Evolutionary conservation across 371 early-diverging fungal genomes (phyloP), one percentile per base, ranked within the genome.

Genomic region (Apophysomyces variabilis): DNA sequence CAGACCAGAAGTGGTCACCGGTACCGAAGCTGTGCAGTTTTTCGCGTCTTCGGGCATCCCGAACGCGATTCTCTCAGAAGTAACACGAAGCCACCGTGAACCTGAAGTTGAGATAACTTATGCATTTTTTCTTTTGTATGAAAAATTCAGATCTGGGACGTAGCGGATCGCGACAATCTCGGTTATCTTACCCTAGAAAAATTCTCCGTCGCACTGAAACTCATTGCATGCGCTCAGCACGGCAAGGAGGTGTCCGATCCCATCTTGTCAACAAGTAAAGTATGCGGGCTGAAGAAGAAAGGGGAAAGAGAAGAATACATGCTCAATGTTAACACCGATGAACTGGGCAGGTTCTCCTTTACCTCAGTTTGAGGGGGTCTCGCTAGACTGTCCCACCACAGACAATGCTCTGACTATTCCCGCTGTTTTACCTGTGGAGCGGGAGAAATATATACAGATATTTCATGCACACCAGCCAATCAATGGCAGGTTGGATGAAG

Each of bases 11-110:
- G 64, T 79, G 36, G 76, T 96, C 14, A 80, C 80, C 14, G 91
- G 94, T 11, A 70, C 82, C 18, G 83, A 85, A 60, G 93, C 94
- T 14, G 93, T 92, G 11, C 85, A 87, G 7, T 93, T 95, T 70
- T 86, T 95, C 74, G 84, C 84, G 57, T 91, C 89, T 70, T 92
- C 93, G 7, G 82, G 85, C 14, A 78, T 96, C 0, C 76, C 91
- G 0, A 84, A 87, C 36, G 69, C 72, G 8, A 68, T 80, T 8
- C 80, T 95, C 18, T 86, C 89, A 47, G 83, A 90, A 83, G 92
- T 88, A 83, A 66, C 64, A 58, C n/a, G 36, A 44, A 11, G 9
- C 9, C 5, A 41, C 8, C 32, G 32, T 26, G 21, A 57, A 2
- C 5, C n/a, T 57, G 11, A 39, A 57, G 8, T 36, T 56, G 41